Evolutionary conservation across 2,329 filamentous ascomycete genomes (phyloP), one percentile per base, ranked within the genome.

Genomic region (Verticillium isaacii): DNA sequence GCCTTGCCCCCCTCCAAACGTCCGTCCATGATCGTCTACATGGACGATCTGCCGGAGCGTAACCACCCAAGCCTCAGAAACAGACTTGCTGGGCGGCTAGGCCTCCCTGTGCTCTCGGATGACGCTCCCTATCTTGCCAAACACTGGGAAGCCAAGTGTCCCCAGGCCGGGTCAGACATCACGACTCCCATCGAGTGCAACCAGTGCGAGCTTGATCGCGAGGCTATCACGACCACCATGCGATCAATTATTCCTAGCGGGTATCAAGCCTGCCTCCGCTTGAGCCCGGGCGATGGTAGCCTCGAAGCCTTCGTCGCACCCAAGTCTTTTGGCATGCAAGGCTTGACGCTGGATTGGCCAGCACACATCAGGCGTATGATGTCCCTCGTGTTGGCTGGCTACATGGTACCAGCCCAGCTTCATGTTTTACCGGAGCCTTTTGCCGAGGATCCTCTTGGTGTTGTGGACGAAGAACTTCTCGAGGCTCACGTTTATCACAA

Each of bases 21-120:
- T 75, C 84, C 83, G 0, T 73, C 75, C 0, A 62, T 83, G 34
- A 70, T 85, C 19, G 77, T 80, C 0, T 85, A 83, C 68, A 85
- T 86, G 82, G 75, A 84, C 36, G 78, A 78, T 41, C 70, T 84
- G 0, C 81, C 84, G 0, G 84, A 81, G 61, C 80, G 75, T 37
- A 85, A 85, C 69, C 84, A 84, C 73, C 85, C 85, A 65, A 73
- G 85, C 19, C 70, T 85, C 29, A 78, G 84, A 2, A 82, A 85
- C 66, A 80, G 76, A 64, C 71, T 86, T 6, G 78, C 75, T 0
- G 75, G 84, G 59, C 74, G 83, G 3, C 70, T 85, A 5, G 68
- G 71, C 2, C 66, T 86, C 17, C 73, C 76, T 0, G 71, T 75
- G 1, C 64, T 84, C 12, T 78, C 76, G 0, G 80, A 84, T 32